phyloP scores from a whole-genome alignment of 495 filamentous ascomycete species.

The Hypoxylon trugodes region DNA sequence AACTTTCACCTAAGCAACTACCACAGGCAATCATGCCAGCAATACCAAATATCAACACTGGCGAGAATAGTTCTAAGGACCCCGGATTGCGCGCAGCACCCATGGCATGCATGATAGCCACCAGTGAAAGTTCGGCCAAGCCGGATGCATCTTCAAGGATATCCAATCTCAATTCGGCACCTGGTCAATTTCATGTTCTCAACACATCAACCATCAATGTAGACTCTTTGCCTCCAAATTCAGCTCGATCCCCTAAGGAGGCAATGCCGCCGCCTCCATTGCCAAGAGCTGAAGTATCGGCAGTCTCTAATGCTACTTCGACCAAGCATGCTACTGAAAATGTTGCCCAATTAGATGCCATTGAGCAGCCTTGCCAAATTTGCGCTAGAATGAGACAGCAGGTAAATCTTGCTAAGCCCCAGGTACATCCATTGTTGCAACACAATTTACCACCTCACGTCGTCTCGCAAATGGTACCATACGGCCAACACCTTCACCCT shows the following conservation, averaged over 20 bases:
- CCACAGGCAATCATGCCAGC: conserved; percentile 28
- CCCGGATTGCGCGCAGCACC: conserved; percentile 2
- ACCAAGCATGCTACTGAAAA: not conserved
- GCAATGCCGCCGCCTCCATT: conserved; percentile 35
- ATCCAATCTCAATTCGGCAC: not conserved
- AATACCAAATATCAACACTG: not conserved
- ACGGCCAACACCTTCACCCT: conserved; percentile 32
- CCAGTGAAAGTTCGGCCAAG: not conserved
- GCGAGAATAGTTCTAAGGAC: not conserved
- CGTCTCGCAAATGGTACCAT: conserved; percentile 32
- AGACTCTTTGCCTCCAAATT: not conserved
- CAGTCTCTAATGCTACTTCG: not conserved
- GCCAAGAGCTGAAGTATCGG: not conserved
- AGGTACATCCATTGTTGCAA: conserved; percentile 37
- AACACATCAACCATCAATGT: conserved; percentile 4
- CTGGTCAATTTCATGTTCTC: conserved; percentile 1
- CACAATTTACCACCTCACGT: conserved; percentile 31
- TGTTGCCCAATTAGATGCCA: not conserved
- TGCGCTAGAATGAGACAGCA: conserved; percentile 39
- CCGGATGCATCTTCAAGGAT: not conserved
- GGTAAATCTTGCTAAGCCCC: conserved; percentile 31
- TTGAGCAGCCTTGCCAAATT: conserved; percentile 41
- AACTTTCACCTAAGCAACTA: conserved; percentile 46
- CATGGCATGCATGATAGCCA: conserved; percentile 17
- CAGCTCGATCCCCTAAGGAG: not conserved